Conservation (phyloP, 2,329 filamentous ascomycete genomes). For the Escovopsis sp. region DNA sequence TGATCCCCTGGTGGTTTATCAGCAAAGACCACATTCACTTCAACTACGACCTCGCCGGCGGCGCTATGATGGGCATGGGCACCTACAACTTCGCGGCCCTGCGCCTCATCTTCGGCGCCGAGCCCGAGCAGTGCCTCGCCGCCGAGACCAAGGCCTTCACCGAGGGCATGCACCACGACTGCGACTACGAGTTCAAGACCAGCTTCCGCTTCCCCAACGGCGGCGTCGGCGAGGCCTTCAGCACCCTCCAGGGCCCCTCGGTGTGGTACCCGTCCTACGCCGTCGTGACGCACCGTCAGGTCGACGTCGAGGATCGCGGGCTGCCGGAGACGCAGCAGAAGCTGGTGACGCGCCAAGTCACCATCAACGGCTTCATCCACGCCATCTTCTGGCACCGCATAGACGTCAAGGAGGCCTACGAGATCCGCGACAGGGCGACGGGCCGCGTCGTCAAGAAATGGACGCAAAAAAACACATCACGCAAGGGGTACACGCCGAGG, state of each 20-base stretch:
- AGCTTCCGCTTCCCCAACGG: constrained; percentile 26
- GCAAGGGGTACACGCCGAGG: too few species aligned
- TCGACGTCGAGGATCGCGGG: constrained; percentile 9
- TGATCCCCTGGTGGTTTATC: constrained; percentile 18
- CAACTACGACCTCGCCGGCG: constrained; percentile 26
- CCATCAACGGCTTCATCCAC: not conserved
- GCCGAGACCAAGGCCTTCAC: constrained; percentile 14
- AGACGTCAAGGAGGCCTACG: constrained; percentile 19
- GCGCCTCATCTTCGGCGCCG: constrained; percentile 22
- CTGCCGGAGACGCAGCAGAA: not conserved
- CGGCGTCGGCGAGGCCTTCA: constrained; percentile 17
- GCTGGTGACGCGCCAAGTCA: not conserved
- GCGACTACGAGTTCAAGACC: constrained; percentile 20
- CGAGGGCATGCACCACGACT: constrained; percentile 16
- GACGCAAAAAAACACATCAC: constrained; percentile 10
- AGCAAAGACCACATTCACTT: constrained; percentile 28
- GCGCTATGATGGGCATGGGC: constrained; percentile 26
- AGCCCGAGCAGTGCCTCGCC: constrained; percentile 23
- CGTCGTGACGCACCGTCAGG: constrained; percentile 10
- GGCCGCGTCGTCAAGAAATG: constrained; percentile 10
- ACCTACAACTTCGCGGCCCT: constrained; percentile 25
- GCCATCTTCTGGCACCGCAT: constrained; percentile 18
- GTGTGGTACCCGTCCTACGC: constrained; percentile 7
- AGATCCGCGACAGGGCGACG: not conserved
- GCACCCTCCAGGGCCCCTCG: constrained; percentile 12